These are phyloP conservation scores for Populus hybrid DNA, from an alignment of 441 rosid genomes.

Conservation along the genomic window DNA sequence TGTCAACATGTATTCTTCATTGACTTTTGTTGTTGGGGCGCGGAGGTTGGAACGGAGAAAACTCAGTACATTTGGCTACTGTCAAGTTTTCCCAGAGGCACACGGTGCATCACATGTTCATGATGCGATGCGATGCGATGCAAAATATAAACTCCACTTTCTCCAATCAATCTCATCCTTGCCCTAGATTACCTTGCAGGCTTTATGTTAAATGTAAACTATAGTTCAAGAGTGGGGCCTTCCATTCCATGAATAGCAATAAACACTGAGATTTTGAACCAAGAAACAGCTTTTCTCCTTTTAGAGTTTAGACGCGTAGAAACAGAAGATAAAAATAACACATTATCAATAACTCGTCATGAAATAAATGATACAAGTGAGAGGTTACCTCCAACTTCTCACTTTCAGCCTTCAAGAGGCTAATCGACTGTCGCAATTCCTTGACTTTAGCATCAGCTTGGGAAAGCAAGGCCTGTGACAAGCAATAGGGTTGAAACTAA, in stretches of 20 bases:
- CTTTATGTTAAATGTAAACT: not conserved
- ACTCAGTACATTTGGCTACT: not conserved
- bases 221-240: not conserved
- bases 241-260: not conserved
- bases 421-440: constrained; percentile 72
- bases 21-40: not conserved
- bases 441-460: constrained; percentile 69
- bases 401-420: constrained; percentile 70
- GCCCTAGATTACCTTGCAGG: constrained; percentile 1
- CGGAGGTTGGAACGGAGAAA: not conserved
- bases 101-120: not conserved
- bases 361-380: constrained; percentile 2
- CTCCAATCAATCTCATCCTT: not conserved
- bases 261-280: constrained; percentile 3
- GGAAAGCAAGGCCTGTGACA: constrained; percentile 63
- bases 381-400: constrained; percentile 71
- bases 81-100: not conserved
- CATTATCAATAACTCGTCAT: not conserved
- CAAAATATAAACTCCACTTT: not conserved
- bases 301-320: not conserved
- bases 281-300: not conserved
- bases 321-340: not conserved
- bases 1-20: not conserved
- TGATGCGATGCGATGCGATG: not conserved
- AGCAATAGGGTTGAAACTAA: constrained; percentile 19